Base-by-base conservation (phyloP, 108 stramenopile species). In the Fragilariopsis cylindrus region DNA sequence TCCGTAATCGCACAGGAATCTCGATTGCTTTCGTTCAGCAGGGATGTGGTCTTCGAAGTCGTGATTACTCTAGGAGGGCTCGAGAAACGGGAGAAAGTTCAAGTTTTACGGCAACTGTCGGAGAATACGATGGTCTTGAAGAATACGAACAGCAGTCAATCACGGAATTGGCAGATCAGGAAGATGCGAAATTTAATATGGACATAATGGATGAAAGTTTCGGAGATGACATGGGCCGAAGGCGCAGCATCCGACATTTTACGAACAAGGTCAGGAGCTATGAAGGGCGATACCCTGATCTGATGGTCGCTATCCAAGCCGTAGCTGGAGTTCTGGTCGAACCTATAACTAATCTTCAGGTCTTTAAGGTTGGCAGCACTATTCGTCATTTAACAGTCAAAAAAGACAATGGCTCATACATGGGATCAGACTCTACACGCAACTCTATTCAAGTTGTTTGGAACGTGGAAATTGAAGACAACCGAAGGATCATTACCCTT, bases 381-480 rank as follows among this genome's bases (percentile, higher is more conserved):
- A 63, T 85, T 15, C 57, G 84, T 0, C 44, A 76, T 57, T 67
- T 84, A 48, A 62, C 47, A 41, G 81, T 82, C 0, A 57, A 64
- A 55, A 70, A 79, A 40, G 72, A 73, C 15, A 49, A 44, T 43
- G 75, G 57, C n/a, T 57, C 44, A 45, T 40, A 60, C 13, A 47
- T 40, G 12, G 45, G 54, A 42, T 21, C 8, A 19, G 45, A 73
- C 57, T 55, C 40, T 5, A 75, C 71, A 5, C 12, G 69, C 50
- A 65, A 57, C 62, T 70, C 54, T 18, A 64, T 87, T 19, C 79
- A 73, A 47, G 74, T 90, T 48, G 64, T 86, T 45, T 90, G 89
- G 89, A 84, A 71, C 7, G 85, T 89, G 19, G 81, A 82, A 65
- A 67, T 87, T 41, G 83, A 87, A 65, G 84, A 91, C 49, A 89